Percentiles rank a stretch among this genome's conserved stretches.
Evolutionary conservation across 2,329 filamentous ascomycete species (phyloP).

Genomic region (Tolypocladium amazonense): DNA sequence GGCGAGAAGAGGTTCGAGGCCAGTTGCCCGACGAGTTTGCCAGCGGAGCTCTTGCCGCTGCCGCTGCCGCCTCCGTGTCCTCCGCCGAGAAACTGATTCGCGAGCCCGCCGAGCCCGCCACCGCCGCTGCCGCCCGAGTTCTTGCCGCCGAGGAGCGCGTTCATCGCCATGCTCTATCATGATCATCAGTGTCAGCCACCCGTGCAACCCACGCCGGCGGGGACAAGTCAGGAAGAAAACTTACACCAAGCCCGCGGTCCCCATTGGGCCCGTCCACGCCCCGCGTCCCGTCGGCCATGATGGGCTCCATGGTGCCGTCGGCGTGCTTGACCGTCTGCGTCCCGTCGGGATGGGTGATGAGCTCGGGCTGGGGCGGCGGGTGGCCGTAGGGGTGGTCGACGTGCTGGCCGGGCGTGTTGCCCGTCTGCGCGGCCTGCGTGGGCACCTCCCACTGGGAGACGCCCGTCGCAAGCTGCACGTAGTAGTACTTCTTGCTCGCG

Average conservation of each 20-base stretch:
- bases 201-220: background rate
- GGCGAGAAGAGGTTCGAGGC: constrained; percentile 43
- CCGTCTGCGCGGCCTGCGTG: constrained; percentile 50
- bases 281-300: constrained; percentile 40
- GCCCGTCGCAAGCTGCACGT: constrained; percentile 61
- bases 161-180: constrained; percentile 47
- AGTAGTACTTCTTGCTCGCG: constrained; percentile 55
- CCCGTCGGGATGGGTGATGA: constrained; percentile 53
- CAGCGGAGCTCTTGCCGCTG: constrained; percentile 28
- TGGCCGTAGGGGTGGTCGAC: constrained; percentile 51
- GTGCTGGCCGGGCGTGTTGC: constrained; percentile 45
- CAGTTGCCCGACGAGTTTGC: constrained; percentile 48
- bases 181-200: constrained; percentile 3
- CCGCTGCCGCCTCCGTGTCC: constrained; percentile 16
- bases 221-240: constrained; percentile 18
- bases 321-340: constrained; percentile 49
- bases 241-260: constrained; percentile 56
- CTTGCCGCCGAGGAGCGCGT: constrained; percentile 43
- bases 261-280: constrained; percentile 40
- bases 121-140: constrained; percentile 13
- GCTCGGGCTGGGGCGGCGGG: constrained; percentile 38
- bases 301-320: constrained; percentile 51
- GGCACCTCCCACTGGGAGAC: constrained; percentile 66
- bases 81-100: constrained; percentile 33
- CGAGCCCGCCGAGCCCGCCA: constrained; percentile 12